phyloP scores from a whole-genome alignment of 1,284 basidiomycete species.

The Marasmius fiardii region DNA sequence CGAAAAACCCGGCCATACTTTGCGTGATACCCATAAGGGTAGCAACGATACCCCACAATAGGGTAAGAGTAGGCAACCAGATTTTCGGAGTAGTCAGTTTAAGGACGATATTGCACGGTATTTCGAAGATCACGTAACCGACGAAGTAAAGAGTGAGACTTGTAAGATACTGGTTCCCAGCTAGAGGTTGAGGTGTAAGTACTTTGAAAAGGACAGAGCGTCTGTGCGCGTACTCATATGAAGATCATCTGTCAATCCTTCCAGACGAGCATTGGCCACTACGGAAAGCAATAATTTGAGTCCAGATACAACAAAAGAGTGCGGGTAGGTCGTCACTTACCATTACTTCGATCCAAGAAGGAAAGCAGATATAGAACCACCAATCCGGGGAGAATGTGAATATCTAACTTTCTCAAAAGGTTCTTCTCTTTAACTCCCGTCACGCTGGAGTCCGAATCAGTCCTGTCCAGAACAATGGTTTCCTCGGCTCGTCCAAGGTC shows the following conservation, averaged over 20 bases:
- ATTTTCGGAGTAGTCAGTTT: conserved; percentile 54
- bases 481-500: neutral
- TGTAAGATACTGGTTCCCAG: conserved; percentile 50
- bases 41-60: conserved; percentile 55
- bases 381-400: neutral
- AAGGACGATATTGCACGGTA: conserved; percentile 51
- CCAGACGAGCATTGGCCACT: conserved; percentile 4
- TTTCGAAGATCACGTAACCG: conserved; percentile 53
- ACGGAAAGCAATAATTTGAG: neutral
- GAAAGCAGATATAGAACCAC: conserved; percentile 2
- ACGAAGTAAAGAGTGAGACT: conserved; percentile 58
- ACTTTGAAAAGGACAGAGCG: neutral
- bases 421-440: neutral
- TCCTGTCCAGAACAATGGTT: neutral
- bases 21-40: conserved; percentile 54
- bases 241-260: conserved; percentile 4
- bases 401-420: conserved; percentile 3
- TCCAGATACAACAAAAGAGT: neutral
- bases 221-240: neutral
- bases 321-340: neutral
- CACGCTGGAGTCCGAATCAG: neutral
- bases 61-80: conserved; percentile 56
- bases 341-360: conserved; percentile 2
- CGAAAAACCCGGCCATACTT: conserved; percentile 50
- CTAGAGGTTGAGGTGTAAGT: conserved; percentile 20